Percentiles rank a stretch among this genome's conserved stretches.
Evolutionary conservation across 2,329 filamentous ascomycete species (phyloP).

Genomic region (Xylaria sp.): DNA sequence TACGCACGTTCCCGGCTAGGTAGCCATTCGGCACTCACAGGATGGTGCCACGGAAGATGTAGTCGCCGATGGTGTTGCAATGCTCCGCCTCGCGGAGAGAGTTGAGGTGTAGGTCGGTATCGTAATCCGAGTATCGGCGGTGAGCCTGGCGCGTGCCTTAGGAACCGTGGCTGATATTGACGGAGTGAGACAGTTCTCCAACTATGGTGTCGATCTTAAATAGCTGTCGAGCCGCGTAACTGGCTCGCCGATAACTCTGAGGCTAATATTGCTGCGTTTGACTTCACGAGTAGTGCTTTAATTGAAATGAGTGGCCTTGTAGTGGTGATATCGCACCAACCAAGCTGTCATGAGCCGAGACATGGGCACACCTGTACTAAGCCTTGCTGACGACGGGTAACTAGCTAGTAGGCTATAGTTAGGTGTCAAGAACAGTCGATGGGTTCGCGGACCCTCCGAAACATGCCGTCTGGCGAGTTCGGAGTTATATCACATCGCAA

Average conservation of each 20-base stretch:
- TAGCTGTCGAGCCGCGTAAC: slow-evolving; percentile 6
- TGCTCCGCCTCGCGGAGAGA: neutral
- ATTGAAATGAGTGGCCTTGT: neutral
- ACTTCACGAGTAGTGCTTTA: neutral
- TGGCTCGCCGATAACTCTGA: neutral
- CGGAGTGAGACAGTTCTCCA: neutral
- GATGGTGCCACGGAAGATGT: slow-evolving; percentile 1
- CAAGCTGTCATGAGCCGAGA: neutral
- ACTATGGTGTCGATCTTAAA: slow-evolving; percentile 6
- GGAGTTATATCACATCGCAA: too few relatives aligned
- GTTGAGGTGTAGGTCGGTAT: neutral
- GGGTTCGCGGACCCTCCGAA: too few relatives aligned
- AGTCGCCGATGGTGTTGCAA: neutral
- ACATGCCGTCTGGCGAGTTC: too few relatives aligned
- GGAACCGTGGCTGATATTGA: neutral
- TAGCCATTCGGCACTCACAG: neutral
- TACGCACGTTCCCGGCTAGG: neutral
- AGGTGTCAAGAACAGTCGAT: too few relatives aligned
- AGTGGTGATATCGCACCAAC: neutral
- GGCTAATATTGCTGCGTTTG: neutral
- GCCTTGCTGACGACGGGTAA: too few relatives aligned
- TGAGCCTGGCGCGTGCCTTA: neutral
- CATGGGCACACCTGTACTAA: too few relatives aligned
- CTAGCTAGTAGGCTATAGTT: too few relatives aligned
- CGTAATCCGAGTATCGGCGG: neutral